Conservation (phyloP, 441 rosid species). For the Kokia cookei region DNA sequence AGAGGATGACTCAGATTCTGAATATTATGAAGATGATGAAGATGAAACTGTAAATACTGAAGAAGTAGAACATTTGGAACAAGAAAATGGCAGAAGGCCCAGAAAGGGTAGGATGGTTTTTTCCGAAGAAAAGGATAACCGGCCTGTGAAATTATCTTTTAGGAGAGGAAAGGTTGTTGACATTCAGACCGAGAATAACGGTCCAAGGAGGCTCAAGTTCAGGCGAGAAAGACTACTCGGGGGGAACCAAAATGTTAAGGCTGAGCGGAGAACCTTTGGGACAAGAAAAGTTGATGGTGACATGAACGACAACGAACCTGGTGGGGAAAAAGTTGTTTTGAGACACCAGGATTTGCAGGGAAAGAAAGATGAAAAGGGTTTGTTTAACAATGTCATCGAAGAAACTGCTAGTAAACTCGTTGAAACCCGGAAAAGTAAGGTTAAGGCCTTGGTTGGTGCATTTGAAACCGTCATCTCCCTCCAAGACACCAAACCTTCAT, state of each 20-base stretch:
- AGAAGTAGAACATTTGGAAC: constrained; percentile 23
- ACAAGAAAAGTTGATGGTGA: constrained; percentile 34
- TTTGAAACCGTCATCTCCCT: constrained; percentile 94
- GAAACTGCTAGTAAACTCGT: constrained; percentile 87
- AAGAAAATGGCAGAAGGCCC: constrained; percentile 20
- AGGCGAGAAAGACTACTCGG: constrained; percentile 47
- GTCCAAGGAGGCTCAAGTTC: constrained; percentile 67
- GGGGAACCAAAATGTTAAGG: constrained; percentile 27
- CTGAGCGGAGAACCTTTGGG: constrained; percentile 36
- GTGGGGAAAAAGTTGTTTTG: constrained; percentile 41
- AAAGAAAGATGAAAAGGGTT: constrained; percentile 48
- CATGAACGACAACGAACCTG: constrained; percentile 9
- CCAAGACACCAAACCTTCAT: constrained; percentile 49
- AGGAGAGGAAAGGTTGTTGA: constrained; percentile 65
- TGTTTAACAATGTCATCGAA: constrained; percentile 82
- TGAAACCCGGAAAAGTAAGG: constrained; percentile 80
- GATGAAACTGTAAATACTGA: constrained; percentile 25
- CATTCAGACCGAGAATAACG: constrained; percentile 35
- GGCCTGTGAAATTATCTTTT: constrained; percentile 41
- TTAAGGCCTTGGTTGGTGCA: constrained; percentile 93
- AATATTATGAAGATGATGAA: constrained; percentile 22
- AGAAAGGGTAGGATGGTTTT: constrained; percentile 21
- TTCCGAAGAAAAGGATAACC: constrained; percentile 21
- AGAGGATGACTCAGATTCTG: constrained; percentile 41
- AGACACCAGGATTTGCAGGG: constrained; percentile 67